A percentile compares a stretch with the other conserved stretches of the same genome.
These are phyloP conservation scores for Penicillium sp. DNA, from an alignment of 2,329 filamentous ascomycete species.

Conservation along the genomic window DNA sequence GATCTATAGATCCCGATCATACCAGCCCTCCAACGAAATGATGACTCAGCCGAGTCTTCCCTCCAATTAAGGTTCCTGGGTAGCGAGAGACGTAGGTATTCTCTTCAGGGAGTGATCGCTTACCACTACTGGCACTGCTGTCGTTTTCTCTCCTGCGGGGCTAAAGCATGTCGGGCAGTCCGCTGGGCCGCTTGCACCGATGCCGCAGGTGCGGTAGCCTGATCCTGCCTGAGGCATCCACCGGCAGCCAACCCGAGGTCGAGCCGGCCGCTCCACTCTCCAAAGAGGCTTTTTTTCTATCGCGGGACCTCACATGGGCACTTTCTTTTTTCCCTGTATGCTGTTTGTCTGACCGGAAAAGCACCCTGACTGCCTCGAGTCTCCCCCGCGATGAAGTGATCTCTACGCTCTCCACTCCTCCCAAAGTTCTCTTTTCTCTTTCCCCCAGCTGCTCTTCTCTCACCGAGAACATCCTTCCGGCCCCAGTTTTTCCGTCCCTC, in stretches of 20 bases:
- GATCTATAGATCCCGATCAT: background rate
- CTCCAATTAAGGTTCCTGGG: slow-evolving; percentile 1
- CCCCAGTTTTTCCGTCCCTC: slow-evolving; percentile 34
- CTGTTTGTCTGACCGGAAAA: background rate
- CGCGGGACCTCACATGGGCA: slow-evolving; percentile 37
- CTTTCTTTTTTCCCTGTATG: slow-evolving; percentile 20
- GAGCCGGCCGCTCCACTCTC: slow-evolving; percentile 37
- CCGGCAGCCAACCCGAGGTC: slow-evolving; percentile 30
- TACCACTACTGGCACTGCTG: background rate
- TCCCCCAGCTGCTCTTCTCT: slow-evolving; percentile 5
- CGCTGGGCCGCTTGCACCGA: slow-evolving; percentile 24
- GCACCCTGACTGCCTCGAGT: background rate
- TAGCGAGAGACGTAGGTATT: slow-evolving; percentile 4
- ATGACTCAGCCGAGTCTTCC: slow-evolving; percentile 1
- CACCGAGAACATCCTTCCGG: slow-evolving; percentile 24
- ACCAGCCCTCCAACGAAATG: background rate
- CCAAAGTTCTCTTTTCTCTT: background rate
- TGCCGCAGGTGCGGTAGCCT: slow-evolving; percentile 16
- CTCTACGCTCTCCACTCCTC: slow-evolving; percentile 24
- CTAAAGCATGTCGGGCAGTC: background rate
- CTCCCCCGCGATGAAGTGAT: slow-evolving; percentile 38
- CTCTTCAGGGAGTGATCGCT: background rate
- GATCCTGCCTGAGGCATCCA: slow-evolving; percentile 29
- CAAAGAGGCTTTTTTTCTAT: slow-evolving; percentile 40
- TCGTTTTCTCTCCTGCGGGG: slow-evolving; percentile 27